Base-by-base conservation (phyloP, 441 rosid species). In the Francoa sonchifolia region DNA sequence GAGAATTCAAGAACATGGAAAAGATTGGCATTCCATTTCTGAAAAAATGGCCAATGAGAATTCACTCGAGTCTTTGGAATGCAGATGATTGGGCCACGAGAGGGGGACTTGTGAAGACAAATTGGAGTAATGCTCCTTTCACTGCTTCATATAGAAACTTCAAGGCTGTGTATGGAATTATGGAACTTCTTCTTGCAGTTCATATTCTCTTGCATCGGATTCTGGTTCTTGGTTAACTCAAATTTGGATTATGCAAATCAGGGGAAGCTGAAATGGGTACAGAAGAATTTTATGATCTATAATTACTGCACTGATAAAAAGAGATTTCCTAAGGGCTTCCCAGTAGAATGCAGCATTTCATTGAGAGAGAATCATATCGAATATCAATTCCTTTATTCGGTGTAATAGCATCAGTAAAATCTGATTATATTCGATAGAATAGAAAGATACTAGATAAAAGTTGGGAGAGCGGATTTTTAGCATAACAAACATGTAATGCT, bases 61-160 rank as follows among this genome's bases (percentile, higher is more conserved):
- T 56, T 3, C 47, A 58, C 58, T 58, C 60, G 5, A 39, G 40
- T 25, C 44, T 62, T 10, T 64, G 74, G 71, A 65, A 69, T 20
- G 74, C 63, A 15, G 79, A 69, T 42, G 68, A 73, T 14, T 73
- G 80, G 80, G 76, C 76, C 5, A 69, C 74, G 2, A 64, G 74
- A 44, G 76, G 76, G 16, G 71, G 80, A 7, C 65, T 67, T 10
- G 60, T 69, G 21, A 62, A 62, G 50, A 57, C 55, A 0, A 52
- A 62, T 50, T 62, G 63, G 63, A 40, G 22, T 34, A 20, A 32
- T 5, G 59, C 67, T 23, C 67, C 67, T 0, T 62, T 62, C 51
- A 51, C 50, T 1, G 63, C 67, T 1, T 56, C 54, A 0, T 62
- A 47, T 19, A 48, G 62, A 28, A 48, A 47, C 48, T 62, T 62